Percentiles rank a stretch among this genome's conserved stretches.
Evolutionary conservation across 2,329 filamentous ascomycete genomes (phyloP).

Genomic region (Periconia macrospinosa): DNA sequence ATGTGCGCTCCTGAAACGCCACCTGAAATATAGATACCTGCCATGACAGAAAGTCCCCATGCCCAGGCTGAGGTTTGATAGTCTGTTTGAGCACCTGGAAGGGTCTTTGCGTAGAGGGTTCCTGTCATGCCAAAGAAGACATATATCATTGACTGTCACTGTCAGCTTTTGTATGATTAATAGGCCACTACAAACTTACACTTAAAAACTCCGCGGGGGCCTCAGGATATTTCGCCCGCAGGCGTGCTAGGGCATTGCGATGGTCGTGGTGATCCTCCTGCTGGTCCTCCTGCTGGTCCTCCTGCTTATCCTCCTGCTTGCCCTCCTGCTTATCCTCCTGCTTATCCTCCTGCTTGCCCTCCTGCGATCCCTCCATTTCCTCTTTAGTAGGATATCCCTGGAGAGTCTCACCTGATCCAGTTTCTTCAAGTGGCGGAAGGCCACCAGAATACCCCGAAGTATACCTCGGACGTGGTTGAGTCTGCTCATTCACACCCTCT

Average conservation of each 20-base stretch:
- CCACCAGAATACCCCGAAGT: slow-evolving; percentile 47
- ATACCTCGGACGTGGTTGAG: neutral
- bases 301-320: slow-evolving; percentile 41
- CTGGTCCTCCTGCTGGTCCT: slow-evolving; percentile 47
- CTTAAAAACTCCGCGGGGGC: slow-evolving; percentile 57
- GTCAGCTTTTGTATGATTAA: slow-evolving; percentile 29
- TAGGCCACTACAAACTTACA: slow-evolving; percentile 29
- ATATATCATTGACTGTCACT: slow-evolving; percentile 26
- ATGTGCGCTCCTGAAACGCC: slow-evolving; percentile 53
- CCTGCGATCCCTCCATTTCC: slow-evolving; percentile 35
- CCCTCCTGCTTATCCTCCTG: slow-evolving; percentile 46
- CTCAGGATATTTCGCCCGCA: slow-evolving; percentile 56
- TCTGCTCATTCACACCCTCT: neutral
- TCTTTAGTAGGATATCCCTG: too few relatives aligned
- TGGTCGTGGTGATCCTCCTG: slow-evolving; percentile 53
- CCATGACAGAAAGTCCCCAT: slow-evolving; percentile 60
- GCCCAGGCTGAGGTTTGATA: slow-evolving; percentile 38
- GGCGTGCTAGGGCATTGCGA: slow-evolving; percentile 55
- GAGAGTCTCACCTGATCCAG: neutral
- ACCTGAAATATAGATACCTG: slow-evolving; percentile 50
- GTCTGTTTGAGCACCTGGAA: slow-evolving; percentile 43
- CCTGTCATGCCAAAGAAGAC: slow-evolving; percentile 53
- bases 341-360: slow-evolving; percentile 45
- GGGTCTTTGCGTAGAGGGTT: slow-evolving; percentile 53
- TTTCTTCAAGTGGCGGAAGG: slow-evolving; percentile 41